phyloP scores from a whole-genome alignment of 1,284 basidiomycete genomes.

The Leccinum fallax region DNA sequence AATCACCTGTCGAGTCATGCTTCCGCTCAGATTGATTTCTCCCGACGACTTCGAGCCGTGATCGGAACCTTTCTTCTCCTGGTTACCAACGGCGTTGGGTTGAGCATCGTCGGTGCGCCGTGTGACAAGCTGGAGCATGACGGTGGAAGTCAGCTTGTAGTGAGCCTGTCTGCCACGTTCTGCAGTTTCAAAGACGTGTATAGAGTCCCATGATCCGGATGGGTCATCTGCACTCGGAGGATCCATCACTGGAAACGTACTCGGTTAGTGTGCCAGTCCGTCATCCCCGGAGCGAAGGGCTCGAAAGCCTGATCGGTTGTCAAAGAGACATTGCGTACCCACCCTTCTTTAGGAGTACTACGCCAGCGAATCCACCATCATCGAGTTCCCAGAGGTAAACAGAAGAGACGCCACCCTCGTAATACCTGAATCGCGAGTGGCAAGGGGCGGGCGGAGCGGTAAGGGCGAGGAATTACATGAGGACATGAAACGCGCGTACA shows the following conservation, averaged over 20 bases:
- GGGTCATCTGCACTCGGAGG: constrained; percentile 59
- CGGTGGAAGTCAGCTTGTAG: constrained; percentile 96
- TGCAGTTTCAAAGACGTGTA: constrained; percentile 95
- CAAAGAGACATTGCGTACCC: constrained; percentile 33
- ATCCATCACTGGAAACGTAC: constrained; percentile 54
- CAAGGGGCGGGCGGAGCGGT: constrained; percentile 1
- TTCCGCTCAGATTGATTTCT: constrained; percentile 87
- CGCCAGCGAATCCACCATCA: constrained; percentile 95
- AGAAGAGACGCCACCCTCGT: constrained; percentile 95
- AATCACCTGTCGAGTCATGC: constrained; percentile 93
- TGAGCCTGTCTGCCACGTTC: constrained; percentile 91
- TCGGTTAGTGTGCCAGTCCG: constrained; percentile 5
- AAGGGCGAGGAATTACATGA: neutral
- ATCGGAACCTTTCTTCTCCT: constrained; percentile 40
- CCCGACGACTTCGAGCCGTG: constrained; percentile 65
- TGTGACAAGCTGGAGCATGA: constrained; percentile 93
- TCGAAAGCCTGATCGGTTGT: neutral
- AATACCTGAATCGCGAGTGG: constrained; percentile 67
- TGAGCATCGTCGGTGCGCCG: constrained; percentile 48
- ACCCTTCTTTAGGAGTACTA: constrained; percentile 97
- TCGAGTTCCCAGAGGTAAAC: constrained; percentile 99
- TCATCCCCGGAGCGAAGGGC: constrained; percentile 4
- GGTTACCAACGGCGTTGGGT: constrained; percentile 27
- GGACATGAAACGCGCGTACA: constrained; percentile 56
- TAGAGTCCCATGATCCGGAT: constrained; percentile 93